phyloP scores from a whole-genome alignment of 129 eudicot genomes.

The Sambucus nigra region DNA sequence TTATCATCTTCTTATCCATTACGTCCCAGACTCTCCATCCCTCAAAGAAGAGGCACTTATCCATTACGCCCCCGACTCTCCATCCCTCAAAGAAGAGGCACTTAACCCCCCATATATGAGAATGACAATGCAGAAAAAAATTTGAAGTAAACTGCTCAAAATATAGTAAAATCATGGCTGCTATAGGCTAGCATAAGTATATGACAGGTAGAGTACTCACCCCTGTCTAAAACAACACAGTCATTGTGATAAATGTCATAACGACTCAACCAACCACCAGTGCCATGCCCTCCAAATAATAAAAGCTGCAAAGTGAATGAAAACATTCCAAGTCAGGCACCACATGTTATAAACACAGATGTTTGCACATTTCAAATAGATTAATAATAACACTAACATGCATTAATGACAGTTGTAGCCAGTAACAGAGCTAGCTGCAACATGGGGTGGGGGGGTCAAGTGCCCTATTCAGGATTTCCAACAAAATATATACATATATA shows the following conservation, averaged over 20 bases:
- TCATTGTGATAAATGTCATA: conserved; percentile 91
- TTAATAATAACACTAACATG: neutral
- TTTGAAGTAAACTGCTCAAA: neutral
- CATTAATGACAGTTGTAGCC: neutral
- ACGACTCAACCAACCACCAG: conserved; percentile 99
- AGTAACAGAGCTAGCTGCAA: neutral
- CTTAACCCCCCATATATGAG: neutral
- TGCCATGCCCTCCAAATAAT: conserved; percentile 97
- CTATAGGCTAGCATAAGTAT: conserved; percentile 3
- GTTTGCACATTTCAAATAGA: neutral
- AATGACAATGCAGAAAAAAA: neutral
- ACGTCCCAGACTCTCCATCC: too few species aligned
- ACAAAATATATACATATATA: too few species aligned
- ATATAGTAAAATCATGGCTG: neutral
- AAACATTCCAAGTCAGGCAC: conserved; percentile 9
- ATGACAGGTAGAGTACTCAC: too few species aligned
- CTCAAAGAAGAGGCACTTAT: too few species aligned
- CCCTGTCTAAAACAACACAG: conserved; percentile 86
- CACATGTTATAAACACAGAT: neutral
- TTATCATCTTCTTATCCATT: too few species aligned
- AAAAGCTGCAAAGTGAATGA: conserved; percentile 48
- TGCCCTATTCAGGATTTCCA: too few species aligned
- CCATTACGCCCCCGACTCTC: too few species aligned
- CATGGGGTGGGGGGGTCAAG: too few species aligned
- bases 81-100: neutral